Conservation (phyloP, 139 green algal species). For the Chlorella vulgaris region DNA sequence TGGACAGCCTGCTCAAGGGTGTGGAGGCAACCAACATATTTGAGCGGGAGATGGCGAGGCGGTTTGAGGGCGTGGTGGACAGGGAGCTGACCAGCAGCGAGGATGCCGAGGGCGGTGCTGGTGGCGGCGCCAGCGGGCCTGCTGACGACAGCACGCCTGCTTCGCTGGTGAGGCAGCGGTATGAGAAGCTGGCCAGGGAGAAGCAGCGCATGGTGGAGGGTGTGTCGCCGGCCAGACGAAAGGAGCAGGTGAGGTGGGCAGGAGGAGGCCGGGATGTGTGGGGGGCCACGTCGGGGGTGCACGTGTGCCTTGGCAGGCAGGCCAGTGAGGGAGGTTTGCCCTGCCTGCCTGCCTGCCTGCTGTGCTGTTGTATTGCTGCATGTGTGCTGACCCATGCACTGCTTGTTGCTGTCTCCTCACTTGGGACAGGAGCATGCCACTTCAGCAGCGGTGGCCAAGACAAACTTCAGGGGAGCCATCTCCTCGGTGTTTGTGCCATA, state of each 20-base stretch:
- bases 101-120: slow-evolving; percentile 24
- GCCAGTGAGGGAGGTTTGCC: too few species aligned
- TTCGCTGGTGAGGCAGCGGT: slow-evolving; percentile 33
- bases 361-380: too few species aligned
- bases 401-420: too few species aligned
- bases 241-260: slow-evolving; percentile 24
- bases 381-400: too few species aligned
- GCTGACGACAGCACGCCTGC: slow-evolving; percentile 29
- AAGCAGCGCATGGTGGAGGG: slow-evolving; percentile 15
- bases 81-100: slow-evolving; percentile 25
- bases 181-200: slow-evolving; percentile 52
- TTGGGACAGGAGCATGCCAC: slow-evolving; percentile 44
- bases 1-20: slow-evolving; percentile 83
- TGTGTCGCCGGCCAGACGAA: slow-evolving; percentile 18
- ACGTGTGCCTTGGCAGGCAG: too few species aligned
- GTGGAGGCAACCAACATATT: slow-evolving; percentile 97
- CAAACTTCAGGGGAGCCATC: slow-evolving; percentile 78
- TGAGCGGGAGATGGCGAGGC: slow-evolving; percentile 88
- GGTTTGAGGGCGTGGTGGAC: slow-evolving; percentile 64
- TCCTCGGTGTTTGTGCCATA: slow-evolving; percentile 80
- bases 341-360: too few species aligned
- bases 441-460: slow-evolving; percentile 46
- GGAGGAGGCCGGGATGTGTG: background rate
- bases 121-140: slow-evolving; percentile 5
- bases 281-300: background rate